Base-by-base conservation (phyloP, 257 asterid species). In the Hygrophila difformis region DNA sequence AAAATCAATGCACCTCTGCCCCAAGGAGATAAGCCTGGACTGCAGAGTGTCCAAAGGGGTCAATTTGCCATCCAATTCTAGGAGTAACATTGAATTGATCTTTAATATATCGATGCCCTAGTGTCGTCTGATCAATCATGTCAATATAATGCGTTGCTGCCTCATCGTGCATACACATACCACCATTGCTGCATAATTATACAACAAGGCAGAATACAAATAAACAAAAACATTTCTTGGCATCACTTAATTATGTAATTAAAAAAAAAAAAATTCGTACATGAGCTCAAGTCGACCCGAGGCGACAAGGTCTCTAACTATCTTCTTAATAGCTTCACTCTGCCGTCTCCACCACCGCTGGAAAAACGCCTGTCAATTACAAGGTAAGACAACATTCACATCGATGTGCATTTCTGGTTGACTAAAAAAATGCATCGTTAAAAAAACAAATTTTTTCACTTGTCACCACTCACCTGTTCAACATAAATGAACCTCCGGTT, bases 321-420 rank as follows among this genome's bases (percentile, higher is more conserved):
- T 76, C 39, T 62, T 62, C 69, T 82, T 79, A 70, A 65, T 67
- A 22, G 33, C 66, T n/a, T 77, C 84, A 38, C 81, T 78, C 72
- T 91, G 99, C 16, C 71, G 51, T 39, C 79, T 72, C 99, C 99
- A 91, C 99, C 99, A 91, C 21, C 96, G 84, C 92, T 91, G 99
- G 61, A 91, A 81, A 73, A 91, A 91, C 1, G 99, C 96, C 99
- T 91, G 55, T 44, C 18, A 47, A n/a, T n/a, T n/a, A n/a, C n/a
- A 45, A 39, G 14, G 5, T 23, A 2, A 28, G 35, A 47, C 12
- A 39, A 39, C 42, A 51, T 20, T 57, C 18, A 23, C 9, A 26
- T 39, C 42, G 53, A 24, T 31, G 48, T 40, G 18, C 35, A 46
- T 17, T 34, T 22, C 51, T n/a, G 1, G 21, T 36, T 17, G 23